A percentile compares a stretch with the other conserved stretches of the same genome.
phyloP scores from a whole-genome alignment of 352 stramenopile species.

The Blastocystis sp. region DNA sequence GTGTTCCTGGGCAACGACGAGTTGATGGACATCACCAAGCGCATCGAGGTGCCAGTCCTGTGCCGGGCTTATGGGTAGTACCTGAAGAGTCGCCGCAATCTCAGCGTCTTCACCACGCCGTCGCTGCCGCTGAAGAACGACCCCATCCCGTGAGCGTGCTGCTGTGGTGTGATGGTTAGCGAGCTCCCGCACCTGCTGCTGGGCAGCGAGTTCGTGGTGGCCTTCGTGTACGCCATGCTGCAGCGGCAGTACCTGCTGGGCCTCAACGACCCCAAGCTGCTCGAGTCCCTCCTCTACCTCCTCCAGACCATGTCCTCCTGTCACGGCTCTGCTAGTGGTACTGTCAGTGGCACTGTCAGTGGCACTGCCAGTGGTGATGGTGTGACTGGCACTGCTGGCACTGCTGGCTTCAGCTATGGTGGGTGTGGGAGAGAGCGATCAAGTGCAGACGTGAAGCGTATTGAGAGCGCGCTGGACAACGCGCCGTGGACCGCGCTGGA shows the following conservation, averaged over 20 bases:
- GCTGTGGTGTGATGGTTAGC: background rate
- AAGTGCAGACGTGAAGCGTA: background rate
- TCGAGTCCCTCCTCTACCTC: conserved; percentile 37
- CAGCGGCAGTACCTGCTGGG: conserved; percentile 21
- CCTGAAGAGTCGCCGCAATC: conserved; percentile 26
- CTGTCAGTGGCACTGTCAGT: too few relatives aligned
- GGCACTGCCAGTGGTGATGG: background rate
- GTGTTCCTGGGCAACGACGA: conserved; percentile 41
- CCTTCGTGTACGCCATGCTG: conserved; percentile 46
- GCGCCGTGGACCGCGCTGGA: background rate
- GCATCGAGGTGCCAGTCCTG: conserved; percentile 3
- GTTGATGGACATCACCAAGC: conserved; percentile 17
- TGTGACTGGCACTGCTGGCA: background rate
- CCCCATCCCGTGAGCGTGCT: background rate
- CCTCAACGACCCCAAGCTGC: conserved; percentile 41
- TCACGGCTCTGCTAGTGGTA: background rate
- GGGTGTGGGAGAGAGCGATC: background rate
- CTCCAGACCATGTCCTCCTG: conserved; percentile 12
- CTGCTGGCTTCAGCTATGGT: conserved; percentile 9
- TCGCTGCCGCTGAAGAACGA: background rate
- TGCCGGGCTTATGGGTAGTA: background rate
- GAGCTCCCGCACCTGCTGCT: conserved; percentile 21
- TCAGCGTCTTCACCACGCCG: background rate
- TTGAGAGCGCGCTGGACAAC: background rate
- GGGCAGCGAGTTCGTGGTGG: background rate